Conservation (phyloP, 1,284 basidiomycete species). For the Sanghuangporus weigelae region DNA sequence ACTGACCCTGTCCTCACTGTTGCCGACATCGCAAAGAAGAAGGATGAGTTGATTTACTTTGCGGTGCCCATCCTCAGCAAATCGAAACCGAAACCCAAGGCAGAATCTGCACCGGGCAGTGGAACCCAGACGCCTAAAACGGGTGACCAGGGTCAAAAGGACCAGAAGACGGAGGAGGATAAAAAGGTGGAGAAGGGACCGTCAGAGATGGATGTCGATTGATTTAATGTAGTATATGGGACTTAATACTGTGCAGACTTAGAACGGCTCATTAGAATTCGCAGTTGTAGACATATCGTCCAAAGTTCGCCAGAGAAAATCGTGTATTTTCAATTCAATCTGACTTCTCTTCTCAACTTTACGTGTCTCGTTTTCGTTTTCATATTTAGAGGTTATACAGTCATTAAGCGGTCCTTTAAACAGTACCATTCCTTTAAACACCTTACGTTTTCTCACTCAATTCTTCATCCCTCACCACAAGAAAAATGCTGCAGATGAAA, state of each 20-base stretch:
- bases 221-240: not conserved
- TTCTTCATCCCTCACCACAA: too few relatives aligned
- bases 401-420: too few relatives aligned
- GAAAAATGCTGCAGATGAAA: too few relatives aligned
- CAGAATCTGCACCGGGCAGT: slow-evolving; percentile 39
- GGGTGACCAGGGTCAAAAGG: slow-evolving; percentile 42
- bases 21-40: slow-evolving; percentile 80
- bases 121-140: slow-evolving; percentile 66
- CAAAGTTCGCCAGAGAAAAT: not conserved
- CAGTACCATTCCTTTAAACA: too few relatives aligned
- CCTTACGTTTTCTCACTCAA: too few relatives aligned
- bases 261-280: not conserved
- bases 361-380: not conserved
- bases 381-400: not conserved
- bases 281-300: slow-evolving; percentile 7
- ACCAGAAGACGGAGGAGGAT: slow-evolving; percentile 34
- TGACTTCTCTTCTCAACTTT: too few relatives aligned
- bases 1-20: slow-evolving; percentile 77
- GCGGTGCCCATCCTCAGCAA: slow-evolving; percentile 79
- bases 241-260: not conserved
- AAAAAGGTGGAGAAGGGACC: slow-evolving; percentile 39
- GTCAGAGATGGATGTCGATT: slow-evolving; percentile 81
- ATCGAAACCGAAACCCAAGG: slow-evolving; percentile 81
- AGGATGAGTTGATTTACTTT: slow-evolving; percentile 85
- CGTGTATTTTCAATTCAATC: not conserved